phyloP scores from a whole-genome alignment of 352 stramenopile species.

The Phytophthora agathidicida region DNA sequence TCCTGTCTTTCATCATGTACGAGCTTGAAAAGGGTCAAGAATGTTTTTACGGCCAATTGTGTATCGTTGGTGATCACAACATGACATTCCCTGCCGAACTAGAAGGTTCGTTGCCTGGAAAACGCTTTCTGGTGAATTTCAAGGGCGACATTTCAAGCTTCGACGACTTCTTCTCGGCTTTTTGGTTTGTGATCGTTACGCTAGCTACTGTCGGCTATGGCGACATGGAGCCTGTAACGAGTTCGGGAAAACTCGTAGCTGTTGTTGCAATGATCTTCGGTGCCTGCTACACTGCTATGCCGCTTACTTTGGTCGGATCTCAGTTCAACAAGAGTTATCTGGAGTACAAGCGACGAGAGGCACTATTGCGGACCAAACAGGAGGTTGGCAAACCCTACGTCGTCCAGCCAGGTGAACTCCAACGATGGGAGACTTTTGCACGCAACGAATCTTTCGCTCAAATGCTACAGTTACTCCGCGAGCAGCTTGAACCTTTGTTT shows the following conservation, averaged over 20 bases:
- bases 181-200: constrained; percentile 89
- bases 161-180: constrained; percentile 81
- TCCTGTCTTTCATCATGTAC: constrained; percentile 82
- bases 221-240: constrained; percentile 77
- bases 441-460: constrained; percentile 51
- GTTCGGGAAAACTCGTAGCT: constrained; percentile 69
- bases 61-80: constrained; percentile 60
- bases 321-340: constrained; percentile 87
- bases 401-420: constrained; percentile 45
- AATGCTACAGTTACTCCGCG: constrained; percentile 45
- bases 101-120: constrained; percentile 53
- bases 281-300: constrained; percentile 84
- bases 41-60: constrained; percentile 77
- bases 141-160: constrained; percentile 76
- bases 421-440: constrained; percentile 60
- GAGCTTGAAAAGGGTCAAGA: constrained; percentile 80
- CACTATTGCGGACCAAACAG: constrained; percentile 69
- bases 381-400: constrained; percentile 73
- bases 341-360: constrained; percentile 78
- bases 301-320: constrained; percentile 75
- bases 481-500: constrained; percentile 50
- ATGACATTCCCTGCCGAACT: constrained; percentile 64
- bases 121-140: constrained; percentile 75
- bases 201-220: constrained; percentile 76
- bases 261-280: constrained; percentile 85